Conservation (phyloP, 2,329 filamentous ascomycete species). For the Colletotrichum falcatum region DNA sequence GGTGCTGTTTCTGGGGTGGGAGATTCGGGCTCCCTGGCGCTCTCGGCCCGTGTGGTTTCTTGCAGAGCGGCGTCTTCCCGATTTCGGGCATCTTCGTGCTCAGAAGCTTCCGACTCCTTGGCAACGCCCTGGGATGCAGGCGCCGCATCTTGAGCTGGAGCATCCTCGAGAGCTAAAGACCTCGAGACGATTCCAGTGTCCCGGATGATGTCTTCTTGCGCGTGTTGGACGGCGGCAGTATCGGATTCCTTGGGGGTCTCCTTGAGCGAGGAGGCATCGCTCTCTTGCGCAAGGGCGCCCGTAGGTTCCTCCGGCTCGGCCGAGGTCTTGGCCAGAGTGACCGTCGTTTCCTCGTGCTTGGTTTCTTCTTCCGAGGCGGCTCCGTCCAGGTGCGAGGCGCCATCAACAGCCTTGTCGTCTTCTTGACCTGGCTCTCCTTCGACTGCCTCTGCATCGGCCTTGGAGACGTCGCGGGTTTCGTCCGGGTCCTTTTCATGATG, state of each 20-base stretch:
- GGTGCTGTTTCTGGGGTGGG: neutral
- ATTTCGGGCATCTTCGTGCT: neutral
- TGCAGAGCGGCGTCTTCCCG: neutral
- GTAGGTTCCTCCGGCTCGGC: neutral
- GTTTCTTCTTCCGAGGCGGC: too few species aligned
- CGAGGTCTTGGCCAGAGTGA: too few species aligned
- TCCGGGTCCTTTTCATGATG: neutral
- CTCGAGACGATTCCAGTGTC: neutral
- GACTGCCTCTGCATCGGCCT: neutral
- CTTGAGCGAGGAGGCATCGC: neutral
- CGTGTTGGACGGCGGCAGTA: neutral
- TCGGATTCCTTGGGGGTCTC: neutral
- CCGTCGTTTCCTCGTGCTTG: neutral
- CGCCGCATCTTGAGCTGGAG: neutral
- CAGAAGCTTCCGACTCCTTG: neutral
- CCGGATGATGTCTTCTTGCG: neutral
- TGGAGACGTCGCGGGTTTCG: neutral
- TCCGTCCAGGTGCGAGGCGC: neutral
- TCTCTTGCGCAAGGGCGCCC: neutral
- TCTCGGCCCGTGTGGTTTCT: neutral
- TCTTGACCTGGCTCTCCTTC: neutral
- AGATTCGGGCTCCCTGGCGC: neutral
- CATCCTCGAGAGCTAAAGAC: neutral
- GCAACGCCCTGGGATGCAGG: too few species aligned
- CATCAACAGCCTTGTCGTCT: neutral